Base-by-base conservation (phyloP, 1,139 yeast genomes). In the Wickerhamomyces sp. region DNA sequence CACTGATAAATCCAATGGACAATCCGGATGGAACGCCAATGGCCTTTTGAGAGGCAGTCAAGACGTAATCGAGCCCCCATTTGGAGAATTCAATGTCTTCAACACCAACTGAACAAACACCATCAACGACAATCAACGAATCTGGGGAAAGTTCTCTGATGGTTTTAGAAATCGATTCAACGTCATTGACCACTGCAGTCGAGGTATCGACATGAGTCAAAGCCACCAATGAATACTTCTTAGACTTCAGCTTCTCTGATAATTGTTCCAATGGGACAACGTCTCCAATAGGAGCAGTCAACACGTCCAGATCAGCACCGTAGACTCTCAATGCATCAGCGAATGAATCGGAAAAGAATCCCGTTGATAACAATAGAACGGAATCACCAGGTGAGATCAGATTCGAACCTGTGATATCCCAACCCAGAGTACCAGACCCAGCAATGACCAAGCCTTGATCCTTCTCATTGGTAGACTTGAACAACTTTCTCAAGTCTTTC, bases 201-300 rank as follows among this genome's bases (percentile, higher is more conserved):
- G 96, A 87, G 29, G 97, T 91, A 61, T 89, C 98, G 26, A 91
- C 96, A 51, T 89, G 97, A 29, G 97, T 91, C 51, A 89, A 75
- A 35, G 95, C 86, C 48, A 89, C 72, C 36, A 86, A 72, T 47
- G 75, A 61, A 65, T 83, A 89, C 43, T 67, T 64, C 42, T 69
- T 63, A 24, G 61, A 45, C 39, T 62, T 54, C 58, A 83, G 68
- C 41, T 78, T 71, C 19, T 62, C 56, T 54, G 78, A 82, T 33
- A 89, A 64, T 36, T 66, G 61, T 5, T 63, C 71, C 30, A 78
- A 56, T 24, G 85, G 75, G 22, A 85, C 88, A 23, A 71, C 72
- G 41, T 74, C 82, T 38, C 97, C 97, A 38, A 84, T 66, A 22
- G 70, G 69, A 23, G 95, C 88, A 35, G 81, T 75, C 33, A 66